Evolutionary conservation across 176 grass and related monocot genomes (phyloP), one percentile per base, ranked within the genome.

Genomic region (Rhipidocladum racemiflorum): DNA sequence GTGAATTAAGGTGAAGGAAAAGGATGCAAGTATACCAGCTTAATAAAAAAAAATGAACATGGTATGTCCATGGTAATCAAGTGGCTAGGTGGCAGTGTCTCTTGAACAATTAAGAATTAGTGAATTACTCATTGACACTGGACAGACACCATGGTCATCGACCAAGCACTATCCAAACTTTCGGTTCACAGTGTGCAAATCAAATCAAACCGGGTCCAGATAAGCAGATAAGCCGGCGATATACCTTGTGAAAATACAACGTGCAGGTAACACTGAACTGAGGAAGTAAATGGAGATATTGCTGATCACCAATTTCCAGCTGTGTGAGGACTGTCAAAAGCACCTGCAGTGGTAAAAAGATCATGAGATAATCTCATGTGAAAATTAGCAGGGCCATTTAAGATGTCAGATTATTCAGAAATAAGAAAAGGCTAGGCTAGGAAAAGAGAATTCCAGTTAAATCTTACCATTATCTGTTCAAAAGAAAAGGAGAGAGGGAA

Each of bases 241-340:
- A 20, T 79, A 95, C 95, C 95, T 98, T 98, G 65, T 98, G 92
- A 85, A 98, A 98, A 81, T 92, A 85, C 75, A 98, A 70, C 66
- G 88, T 92, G 80, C 95, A 98, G 78, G 90, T 94, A 53, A 91
- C 86, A 44, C 88, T 98, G 77, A 91, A 88, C 75, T 89, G 95
- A 64, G 95, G 88, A 65, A 98, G 92, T 79, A 94, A 92, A 81
- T 70, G 75, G 45, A 98, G 65, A 87, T 95, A 98, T 79, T 98
- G 90, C 55, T 95, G 84, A 68, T 91, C 92, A 29, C 92, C 90
- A 6, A 98, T 98, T 92, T 98, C 95, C 66, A 98, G 85, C 61
- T 92, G 90, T 75, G 92, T 98, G 74, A 98, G 90, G 51, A 95
- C 80, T 45, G 95, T 98, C 75, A 94, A 85, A 49, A 98, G 84